Percentiles rank a stretch among this genome's conserved stretches.
These are phyloP conservation scores for Cladosporium sp. DNA, from an alignment of 2,329 filamentous ascomycete species.

Conservation along the genomic window DNA sequence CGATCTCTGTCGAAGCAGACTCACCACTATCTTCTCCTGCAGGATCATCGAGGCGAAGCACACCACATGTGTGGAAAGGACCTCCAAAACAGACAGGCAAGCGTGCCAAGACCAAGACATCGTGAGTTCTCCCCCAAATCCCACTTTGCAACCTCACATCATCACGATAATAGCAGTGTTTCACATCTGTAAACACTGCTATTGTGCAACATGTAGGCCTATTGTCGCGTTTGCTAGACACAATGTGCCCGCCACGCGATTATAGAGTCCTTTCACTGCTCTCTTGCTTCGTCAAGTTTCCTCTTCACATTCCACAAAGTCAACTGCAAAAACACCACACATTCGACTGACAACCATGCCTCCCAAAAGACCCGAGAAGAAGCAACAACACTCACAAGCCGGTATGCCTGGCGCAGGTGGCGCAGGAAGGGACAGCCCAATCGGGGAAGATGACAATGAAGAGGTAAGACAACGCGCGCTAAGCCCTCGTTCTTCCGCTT, in stretches of 20 bases:
- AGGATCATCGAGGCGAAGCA: slow-evolving; percentile 25
- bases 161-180: slow-evolving; percentile 9
- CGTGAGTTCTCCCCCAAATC: slow-evolving; percentile 29
- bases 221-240: slow-evolving; percentile 19
- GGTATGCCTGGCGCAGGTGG: slow-evolving; percentile 63
- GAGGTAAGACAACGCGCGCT: slow-evolving; percentile 45
- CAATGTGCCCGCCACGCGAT: slow-evolving; percentile 15
- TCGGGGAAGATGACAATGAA: slow-evolving; percentile 56
- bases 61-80: slow-evolving; percentile 24
- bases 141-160: slow-evolving; percentile 8
- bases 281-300: not conserved
- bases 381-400: slow-evolving; percentile 61
- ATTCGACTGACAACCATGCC: slow-evolving; percentile 23
- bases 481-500: slow-evolving; percentile 15
- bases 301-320: slow-evolving; percentile 10
- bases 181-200: not conserved
- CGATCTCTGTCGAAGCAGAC: slow-evolving; percentile 24
- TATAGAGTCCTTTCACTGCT: not conserved
- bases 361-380: slow-evolving; percentile 65
- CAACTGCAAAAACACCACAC: slow-evolving; percentile 11
- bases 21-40: slow-evolving; percentile 32
- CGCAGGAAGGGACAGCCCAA: slow-evolving; percentile 57
- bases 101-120: slow-evolving; percentile 37
- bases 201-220: slow-evolving; percentile 10
- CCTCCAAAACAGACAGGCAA: slow-evolving; percentile 26